Evolutionary conservation across 495 filamentous ascomycete genomes (phyloP).

Genomic region (Halenospora varia): DNA sequence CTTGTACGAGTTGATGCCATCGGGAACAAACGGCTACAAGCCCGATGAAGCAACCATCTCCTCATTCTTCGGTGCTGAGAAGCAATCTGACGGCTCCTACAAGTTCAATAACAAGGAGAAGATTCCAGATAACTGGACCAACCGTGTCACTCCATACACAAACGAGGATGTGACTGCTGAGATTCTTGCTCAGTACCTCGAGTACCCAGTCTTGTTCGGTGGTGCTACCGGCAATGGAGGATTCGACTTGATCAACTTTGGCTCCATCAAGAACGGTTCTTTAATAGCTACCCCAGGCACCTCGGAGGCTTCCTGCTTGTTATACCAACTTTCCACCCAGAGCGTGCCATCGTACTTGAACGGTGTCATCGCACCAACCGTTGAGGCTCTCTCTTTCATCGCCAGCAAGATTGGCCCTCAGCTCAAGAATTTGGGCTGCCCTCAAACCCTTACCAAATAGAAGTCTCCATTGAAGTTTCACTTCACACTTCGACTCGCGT

Average conservation of each 20-base stretch:
- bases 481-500: too few relatives aligned
- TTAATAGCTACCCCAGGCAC: slow-evolving; percentile 18
- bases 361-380: slow-evolving; percentile 27
- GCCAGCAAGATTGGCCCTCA: slow-evolving; percentile 20
- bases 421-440: slow-evolving; percentile 31
- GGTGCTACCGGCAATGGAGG: slow-evolving; percentile 29
- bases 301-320: slow-evolving; percentile 24
- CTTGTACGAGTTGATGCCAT: slow-evolving; percentile 39
- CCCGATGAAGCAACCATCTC: slow-evolving; percentile 33
- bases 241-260: slow-evolving; percentile 31
- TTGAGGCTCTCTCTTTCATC: slow-evolving; percentile 27
- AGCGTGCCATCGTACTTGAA: slow-evolving; percentile 28
- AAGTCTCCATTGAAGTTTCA: too few relatives aligned
- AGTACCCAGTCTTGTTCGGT: slow-evolving; percentile 36
- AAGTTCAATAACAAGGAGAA: slow-evolving; percentile 31
- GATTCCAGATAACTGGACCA: slow-evolving; percentile 36
- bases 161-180: slow-evolving; percentile 26
- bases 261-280: slow-evolving; percentile 28
- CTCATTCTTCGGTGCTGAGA: slow-evolving; percentile 34
- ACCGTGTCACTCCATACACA: slow-evolving; percentile 31
- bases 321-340: slow-evolving; percentile 35
- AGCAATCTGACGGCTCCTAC: slow-evolving; percentile 28
- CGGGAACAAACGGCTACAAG: slow-evolving; percentile 21
- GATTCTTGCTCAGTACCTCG: slow-evolving; percentile 31
- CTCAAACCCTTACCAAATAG: slow-evolving; percentile 18